These are phyloP conservation scores for Annulohypoxylon maeteangense DNA, from an alignment of 495 filamentous ascomycete genomes.

Conservation along the genomic window DNA sequence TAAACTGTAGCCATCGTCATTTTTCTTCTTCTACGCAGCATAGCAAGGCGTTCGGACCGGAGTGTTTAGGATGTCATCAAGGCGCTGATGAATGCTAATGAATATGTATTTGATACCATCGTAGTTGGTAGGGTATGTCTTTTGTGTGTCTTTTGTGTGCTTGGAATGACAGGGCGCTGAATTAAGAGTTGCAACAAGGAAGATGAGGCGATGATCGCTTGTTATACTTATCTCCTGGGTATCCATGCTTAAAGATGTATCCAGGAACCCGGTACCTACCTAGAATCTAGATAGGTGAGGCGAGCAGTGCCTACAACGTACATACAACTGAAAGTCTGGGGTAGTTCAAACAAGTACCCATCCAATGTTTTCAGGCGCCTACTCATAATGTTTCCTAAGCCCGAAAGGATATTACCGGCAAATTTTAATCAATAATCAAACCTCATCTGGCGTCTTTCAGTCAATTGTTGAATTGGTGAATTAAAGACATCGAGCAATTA, in stretches of 20 bases:
- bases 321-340: background rate
- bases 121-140: slow-evolving; percentile 27
- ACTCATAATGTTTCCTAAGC: background rate
- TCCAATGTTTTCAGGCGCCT: background rate
- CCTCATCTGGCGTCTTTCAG: background rate
- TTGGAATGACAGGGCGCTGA: background rate
- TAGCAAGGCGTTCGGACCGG: slow-evolving; percentile 45
- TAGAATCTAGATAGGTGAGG: slow-evolving; percentile 1
- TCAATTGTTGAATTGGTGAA: too few species aligned
- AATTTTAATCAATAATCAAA: slow-evolving; percentile 5
- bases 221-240: too few species aligned
- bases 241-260: slow-evolving; percentile 24
- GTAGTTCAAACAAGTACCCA: background rate
- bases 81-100: slow-evolving; percentile 20
- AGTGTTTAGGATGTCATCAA: slow-evolving; percentile 22
- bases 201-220: slow-evolving; percentile 13
- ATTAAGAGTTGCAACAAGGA: background rate
- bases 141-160: background rate
- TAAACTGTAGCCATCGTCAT: background rate
- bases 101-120: slow-evolving; percentile 17
- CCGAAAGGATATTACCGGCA: background rate
- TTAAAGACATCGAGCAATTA: background rate
- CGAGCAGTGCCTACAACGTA: slow-evolving; percentile 8
- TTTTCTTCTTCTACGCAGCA: slow-evolving; percentile 30
- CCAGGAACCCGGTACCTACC: background rate